Conservation (phyloP, 2,329 filamentous ascomycete species). For the Metarhizium guizhouense region DNA sequence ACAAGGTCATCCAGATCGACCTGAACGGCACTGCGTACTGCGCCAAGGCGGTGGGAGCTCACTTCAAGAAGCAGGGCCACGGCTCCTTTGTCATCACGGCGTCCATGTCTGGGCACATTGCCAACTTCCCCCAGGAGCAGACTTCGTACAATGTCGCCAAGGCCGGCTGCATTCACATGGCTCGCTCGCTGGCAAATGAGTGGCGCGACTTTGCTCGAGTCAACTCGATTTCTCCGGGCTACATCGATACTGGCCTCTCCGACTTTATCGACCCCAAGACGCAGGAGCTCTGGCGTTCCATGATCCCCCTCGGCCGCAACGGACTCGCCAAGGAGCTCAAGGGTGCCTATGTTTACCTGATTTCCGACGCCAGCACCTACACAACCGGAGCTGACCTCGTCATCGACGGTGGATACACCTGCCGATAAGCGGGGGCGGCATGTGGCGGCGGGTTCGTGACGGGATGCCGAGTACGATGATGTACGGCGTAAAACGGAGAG, state of each 20-base stretch:
- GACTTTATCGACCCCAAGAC: conserved; percentile 57
- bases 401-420: conserved; percentile 61
- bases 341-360: conserved; percentile 70
- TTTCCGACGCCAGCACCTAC: conserved; percentile 66
- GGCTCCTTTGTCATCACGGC: conserved; percentile 62
- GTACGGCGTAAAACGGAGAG: no score
- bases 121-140: conserved; percentile 62
- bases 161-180: conserved; percentile 41
- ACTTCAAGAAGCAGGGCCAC: conserved; percentile 54
- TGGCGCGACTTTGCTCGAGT: conserved; percentile 60
- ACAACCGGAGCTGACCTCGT: conserved; percentile 64
- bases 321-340: conserved; percentile 63
- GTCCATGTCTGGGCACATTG: conserved; percentile 62
- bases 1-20: conserved; percentile 52
- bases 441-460: no score
- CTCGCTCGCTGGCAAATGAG: conserved; percentile 47
- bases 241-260: conserved; percentile 60
- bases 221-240: conserved; percentile 59
- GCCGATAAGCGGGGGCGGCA: conserved; percentile 24
- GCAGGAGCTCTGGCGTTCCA: conserved; percentile 63
- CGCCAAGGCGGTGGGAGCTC: conserved; percentile 52
- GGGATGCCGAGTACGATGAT: no score
- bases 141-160: conserved; percentile 59
- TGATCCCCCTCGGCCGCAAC: conserved; percentile 66
- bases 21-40: conserved; percentile 61